Evolutionary conservation across 2,329 filamentous ascomycete genomes (phyloP), one percentile per base, ranked within the genome.

Genomic region (Fusarium aywerte): DNA sequence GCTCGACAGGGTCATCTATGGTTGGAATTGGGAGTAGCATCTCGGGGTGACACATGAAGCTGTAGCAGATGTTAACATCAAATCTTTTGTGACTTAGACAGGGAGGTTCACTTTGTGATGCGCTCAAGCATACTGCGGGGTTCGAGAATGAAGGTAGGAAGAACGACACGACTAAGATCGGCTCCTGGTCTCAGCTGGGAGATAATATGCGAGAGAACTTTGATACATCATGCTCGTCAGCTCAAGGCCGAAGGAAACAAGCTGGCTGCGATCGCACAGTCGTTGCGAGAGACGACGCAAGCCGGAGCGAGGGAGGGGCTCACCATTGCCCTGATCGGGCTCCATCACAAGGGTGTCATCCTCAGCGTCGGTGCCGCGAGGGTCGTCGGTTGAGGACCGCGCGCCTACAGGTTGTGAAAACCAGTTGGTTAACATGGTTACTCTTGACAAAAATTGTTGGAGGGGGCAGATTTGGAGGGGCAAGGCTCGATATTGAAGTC

Each of bases 21-120:
- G 88, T 83, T 42, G 95, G 87, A 79, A 98, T 96, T 32, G 91
- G 90, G 6, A 99, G 88, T 31, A 99, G 89, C 75, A 93, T 96
- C 80, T 99, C 96, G 38, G 96, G 96, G 77, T 99, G 96, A 73
- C 95, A 96, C 96, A 99, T 99, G 85, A 99, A 99, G 84, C 94
- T 97, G 76, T 56, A 56, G 38, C 35, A 35, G 42, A 54, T 36
- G 58, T 68, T 50, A 67, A 61, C 31, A 31, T 43, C 27, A 29
- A 40, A 36, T 39, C n/a, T 52, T 45, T 43, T n/a, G 45, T 18
- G 32, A 33, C 63, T 23, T 67, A 33, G 42, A 43, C 5, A 38
- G 39, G 48, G 58, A 15, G 12, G 38, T 50, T 43, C 83, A 97
- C 94, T 99, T 99, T 75, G 96, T 99, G 78, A 99, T 99, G 73